Evolutionary conservation across 2,329 filamentous ascomycete species (phyloP).

Genomic region (Scedosporium boydii): DNA sequence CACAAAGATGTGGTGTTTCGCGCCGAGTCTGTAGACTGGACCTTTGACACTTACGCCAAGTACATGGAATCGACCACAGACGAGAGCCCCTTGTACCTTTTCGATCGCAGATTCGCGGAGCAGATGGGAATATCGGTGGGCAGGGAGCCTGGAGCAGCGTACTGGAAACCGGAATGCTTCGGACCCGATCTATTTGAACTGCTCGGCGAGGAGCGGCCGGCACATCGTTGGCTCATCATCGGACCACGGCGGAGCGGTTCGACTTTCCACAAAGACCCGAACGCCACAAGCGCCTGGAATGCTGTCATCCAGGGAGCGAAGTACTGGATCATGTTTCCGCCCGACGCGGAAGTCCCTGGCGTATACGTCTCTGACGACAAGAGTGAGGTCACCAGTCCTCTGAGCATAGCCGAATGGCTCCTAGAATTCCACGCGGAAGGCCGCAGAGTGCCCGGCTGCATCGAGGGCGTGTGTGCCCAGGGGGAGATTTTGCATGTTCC

Average conservation of each 20-base stretch:
- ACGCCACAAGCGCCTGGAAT: slow-evolving; percentile 79
- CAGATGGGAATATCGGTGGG: slow-evolving; percentile 71
- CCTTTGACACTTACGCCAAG: slow-evolving; percentile 64
- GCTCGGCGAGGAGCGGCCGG: slow-evolving; percentile 68
- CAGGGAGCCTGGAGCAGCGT: slow-evolving; percentile 41
- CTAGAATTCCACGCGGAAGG: slow-evolving; percentile 82
- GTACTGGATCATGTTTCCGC: slow-evolving; percentile 98
- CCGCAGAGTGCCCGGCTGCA: slow-evolving; percentile 62
- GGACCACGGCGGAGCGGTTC: slow-evolving; percentile 81
- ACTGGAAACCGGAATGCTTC: slow-evolving; percentile 78
- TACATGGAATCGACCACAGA: slow-evolving; percentile 77
- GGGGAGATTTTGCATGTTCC: slow-evolving; percentile 91
- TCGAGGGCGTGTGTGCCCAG: slow-evolving; percentile 73
- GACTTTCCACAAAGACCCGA: slow-evolving; percentile 84
- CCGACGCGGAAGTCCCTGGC: slow-evolving; percentile 68
- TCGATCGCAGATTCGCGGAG: slow-evolving; percentile 76
- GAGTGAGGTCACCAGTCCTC: slow-evolving; percentile 84
- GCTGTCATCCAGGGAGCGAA: slow-evolving; percentile 82
- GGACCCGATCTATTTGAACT: slow-evolving; percentile 78
- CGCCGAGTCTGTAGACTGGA: slow-evolving; percentile 92
- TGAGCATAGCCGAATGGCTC: slow-evolving; percentile 96
- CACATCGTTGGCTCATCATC: slow-evolving; percentile 87
- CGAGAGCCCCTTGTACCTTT: slow-evolving; percentile 87
- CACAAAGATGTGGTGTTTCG: slow-evolving; percentile 65
- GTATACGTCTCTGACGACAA: slow-evolving; percentile 84